A percentile compares a stretch with the other conserved stretches of the same genome.
These are phyloP conservation scores for Naganishia kalamii DNA, from an alignment of 768 basidiomycete genomes.

Conservation along the genomic window DNA sequence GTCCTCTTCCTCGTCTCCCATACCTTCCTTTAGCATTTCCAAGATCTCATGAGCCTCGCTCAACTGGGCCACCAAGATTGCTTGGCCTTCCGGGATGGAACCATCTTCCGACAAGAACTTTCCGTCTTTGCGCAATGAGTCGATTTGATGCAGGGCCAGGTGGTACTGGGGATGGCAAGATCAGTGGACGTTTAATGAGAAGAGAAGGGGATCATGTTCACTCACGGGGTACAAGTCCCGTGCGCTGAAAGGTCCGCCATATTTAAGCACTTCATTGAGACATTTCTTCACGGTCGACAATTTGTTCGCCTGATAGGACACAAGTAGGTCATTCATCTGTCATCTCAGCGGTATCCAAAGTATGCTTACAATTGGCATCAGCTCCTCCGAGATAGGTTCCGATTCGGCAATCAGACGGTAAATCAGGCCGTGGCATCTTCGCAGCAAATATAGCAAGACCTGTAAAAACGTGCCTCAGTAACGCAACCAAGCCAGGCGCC, in stretches of 20 bases:
- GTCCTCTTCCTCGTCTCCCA: conserved; percentile 64
- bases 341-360: neutral
- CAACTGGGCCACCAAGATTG: conserved; percentile 88
- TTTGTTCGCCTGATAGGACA: conserved; percentile 73
- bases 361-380: conserved; percentile 80
- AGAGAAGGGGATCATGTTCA: conserved; percentile 25
- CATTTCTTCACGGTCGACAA: conserved; percentile 94
- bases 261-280: conserved; percentile 88
- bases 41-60: conserved; percentile 93
- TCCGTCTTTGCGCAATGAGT: conserved; percentile 84
- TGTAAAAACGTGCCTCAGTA: conserved; percentile 42
- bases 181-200: neutral
- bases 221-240: conserved; percentile 88
- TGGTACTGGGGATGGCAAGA: conserved; percentile 63
- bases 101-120: conserved; percentile 87
- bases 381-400: conserved; percentile 94
- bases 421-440: conserved; percentile 93
- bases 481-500: neutral
- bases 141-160: conserved; percentile 89
- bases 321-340: neutral
- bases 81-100: conserved; percentile 87
- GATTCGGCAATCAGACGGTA: conserved; percentile 87
- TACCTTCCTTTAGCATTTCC: conserved; percentile 85
- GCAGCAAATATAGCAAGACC: conserved; percentile 85
- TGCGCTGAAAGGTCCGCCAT: conserved; percentile 85